A percentile compares a stretch with the other conserved stretches of the same genome.
Conservation (phyloP, 2,329 filamentous ascomycete genomes). For the Truncatella angustata region DNA sequence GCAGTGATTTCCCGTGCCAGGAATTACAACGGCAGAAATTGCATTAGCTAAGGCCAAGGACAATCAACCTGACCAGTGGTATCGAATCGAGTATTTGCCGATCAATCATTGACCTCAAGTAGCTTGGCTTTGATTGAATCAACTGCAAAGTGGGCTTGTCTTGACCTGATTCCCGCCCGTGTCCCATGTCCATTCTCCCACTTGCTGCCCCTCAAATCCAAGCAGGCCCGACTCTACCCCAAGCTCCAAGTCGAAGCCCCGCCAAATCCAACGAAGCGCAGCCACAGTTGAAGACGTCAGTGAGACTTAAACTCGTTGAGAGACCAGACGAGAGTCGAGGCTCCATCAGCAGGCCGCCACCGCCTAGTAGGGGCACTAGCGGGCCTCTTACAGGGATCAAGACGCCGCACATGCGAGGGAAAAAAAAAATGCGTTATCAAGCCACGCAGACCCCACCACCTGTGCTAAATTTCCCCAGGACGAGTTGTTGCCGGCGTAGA, state of each 20-base stretch:
- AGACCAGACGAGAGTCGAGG: not conserved
- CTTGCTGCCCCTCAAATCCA: not conserved
- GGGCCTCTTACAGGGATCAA: no score
- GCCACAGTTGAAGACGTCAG: constrained; percentile 2
- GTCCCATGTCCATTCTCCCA: no score
- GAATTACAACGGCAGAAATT: not conserved
- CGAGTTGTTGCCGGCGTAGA: not conserved
- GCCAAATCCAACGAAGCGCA: not conserved
- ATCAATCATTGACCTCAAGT: no score
- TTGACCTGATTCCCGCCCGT: no score
- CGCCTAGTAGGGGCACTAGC: no score
- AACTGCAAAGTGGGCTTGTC: no score
- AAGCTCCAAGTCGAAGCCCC: not conserved
- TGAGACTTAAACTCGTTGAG: not conserved
- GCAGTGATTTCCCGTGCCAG: not conserved
- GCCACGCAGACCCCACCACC: not conserved
- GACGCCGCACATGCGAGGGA: no score
- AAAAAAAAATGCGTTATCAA: not conserved
- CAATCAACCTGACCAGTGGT: no score
- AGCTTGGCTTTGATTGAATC: no score
- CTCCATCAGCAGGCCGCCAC: no score
- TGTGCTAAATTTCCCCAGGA: not conserved
- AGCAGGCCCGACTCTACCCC: not conserved
- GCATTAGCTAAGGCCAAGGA: constrained; percentile 3
- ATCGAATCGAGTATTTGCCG: no score